A percentile compares a stretch with the other conserved stretches of the same genome.
These are phyloP conservation scores for Priceomyces medius DNA, from an alignment of 805 yeast genomes.

Conservation along the genomic window DNA sequence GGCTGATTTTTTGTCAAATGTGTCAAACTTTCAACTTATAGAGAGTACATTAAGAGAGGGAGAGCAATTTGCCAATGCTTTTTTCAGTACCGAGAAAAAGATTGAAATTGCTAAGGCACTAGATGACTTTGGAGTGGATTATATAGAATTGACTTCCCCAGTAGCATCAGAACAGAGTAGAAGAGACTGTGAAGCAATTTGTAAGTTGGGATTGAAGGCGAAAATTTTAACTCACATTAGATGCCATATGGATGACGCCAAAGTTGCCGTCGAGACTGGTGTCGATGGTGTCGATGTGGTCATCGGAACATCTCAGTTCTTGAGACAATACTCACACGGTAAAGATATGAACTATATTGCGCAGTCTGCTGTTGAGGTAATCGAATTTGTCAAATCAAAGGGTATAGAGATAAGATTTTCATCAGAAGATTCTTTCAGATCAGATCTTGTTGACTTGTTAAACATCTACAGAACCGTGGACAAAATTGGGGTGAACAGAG, in stretches of 20 bases:
- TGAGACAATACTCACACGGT: constrained; percentile 94
- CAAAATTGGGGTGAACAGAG: constrained; percentile 96
- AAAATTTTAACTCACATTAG: constrained; percentile 95
- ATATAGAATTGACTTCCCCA: constrained; percentile 95
- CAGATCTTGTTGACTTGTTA: constrained; percentile 90
- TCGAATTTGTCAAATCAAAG: constrained; percentile 94
- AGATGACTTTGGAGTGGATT: constrained; percentile 97
- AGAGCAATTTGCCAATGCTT: constrained; percentile 97
- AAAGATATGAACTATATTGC: constrained; percentile 98
- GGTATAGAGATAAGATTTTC: constrained; percentile 96
- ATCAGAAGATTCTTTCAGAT: constrained; percentile 96
- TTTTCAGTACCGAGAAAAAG: constrained; percentile 90
- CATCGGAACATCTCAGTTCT: constrained; percentile 93
- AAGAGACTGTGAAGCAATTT: constrained; percentile 94
- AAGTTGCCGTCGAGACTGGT: constrained; percentile 96
- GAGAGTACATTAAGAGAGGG: constrained; percentile 98
- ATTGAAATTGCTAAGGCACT: constrained; percentile 95
- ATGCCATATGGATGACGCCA: constrained; percentile 99
- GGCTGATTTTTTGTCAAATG: constrained; percentile 87
- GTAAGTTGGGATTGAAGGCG: constrained; percentile 94
- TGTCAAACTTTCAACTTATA: constrained; percentile 81
- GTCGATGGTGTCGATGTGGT: constrained; percentile 99
- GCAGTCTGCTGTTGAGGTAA: constrained; percentile 92
- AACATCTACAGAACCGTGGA: constrained; percentile 96
- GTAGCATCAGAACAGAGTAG: constrained; percentile 96